These are phyloP conservation scores for Fraxinus xanthoxyloides DNA, from an alignment of 305 asterid genomes.

Conservation along the genomic window DNA sequence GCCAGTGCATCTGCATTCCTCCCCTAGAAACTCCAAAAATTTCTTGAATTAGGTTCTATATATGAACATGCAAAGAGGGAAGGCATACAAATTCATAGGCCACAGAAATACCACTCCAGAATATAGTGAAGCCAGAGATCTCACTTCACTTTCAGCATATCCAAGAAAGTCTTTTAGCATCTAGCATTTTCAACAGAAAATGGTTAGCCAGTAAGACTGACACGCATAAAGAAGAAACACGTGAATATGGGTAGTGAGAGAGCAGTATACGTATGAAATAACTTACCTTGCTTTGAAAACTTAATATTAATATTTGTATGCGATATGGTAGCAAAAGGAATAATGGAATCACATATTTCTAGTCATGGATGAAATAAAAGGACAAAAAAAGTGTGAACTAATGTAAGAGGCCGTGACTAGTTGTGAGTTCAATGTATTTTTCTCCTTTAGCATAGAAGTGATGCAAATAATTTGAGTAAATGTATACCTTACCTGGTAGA, in stretches of 20 bases:
- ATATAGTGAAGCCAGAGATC: conserved; percentile 70
- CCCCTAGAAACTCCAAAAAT: conserved; percentile 48
- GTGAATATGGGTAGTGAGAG: not conserved
- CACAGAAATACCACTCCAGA: conserved; percentile 63
- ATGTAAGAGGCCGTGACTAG: not conserved
- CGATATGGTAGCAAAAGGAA: not conserved
- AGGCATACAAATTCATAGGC: not conserved
- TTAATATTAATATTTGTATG: not conserved
- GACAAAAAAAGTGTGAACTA: not conserved
- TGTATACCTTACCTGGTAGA: not conserved
- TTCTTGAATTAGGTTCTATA: conserved; percentile 13
- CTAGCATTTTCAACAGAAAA: conserved; percentile 34
- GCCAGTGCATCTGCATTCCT: conserved; percentile 82
- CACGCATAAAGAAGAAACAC: not conserved
- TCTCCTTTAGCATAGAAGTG: not conserved
- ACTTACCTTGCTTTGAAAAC: not conserved
- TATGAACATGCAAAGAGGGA: not conserved
- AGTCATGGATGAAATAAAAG: not conserved
- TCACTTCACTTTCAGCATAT: conserved; percentile 69
- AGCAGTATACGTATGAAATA: not conserved
- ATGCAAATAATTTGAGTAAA: not conserved
- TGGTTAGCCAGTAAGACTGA: conserved; percentile 9
- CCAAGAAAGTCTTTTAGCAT: conserved; percentile 60
- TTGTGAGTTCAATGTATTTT: not conserved
- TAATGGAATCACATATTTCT: not conserved